Base-by-base conservation (phyloP, 495 filamentous ascomycete genomes). In the Sphaerosporella brunnea region DNA sequence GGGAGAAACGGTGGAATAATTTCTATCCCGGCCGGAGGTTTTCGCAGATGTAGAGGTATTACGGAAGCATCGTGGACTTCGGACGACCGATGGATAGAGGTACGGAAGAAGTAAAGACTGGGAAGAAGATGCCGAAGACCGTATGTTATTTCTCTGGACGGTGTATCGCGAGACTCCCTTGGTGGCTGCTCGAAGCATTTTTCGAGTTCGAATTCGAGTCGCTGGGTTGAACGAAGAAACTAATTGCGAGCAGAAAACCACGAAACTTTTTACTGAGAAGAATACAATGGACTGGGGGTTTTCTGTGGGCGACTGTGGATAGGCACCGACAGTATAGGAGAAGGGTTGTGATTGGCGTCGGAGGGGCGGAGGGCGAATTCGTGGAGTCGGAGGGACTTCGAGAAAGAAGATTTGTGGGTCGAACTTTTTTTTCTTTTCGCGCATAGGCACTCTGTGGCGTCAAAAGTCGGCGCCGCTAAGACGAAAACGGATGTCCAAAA, bases 111-210 rank as follows among this genome's bases (percentile, higher is more conserved):
- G 15, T 19, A 28, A n/a, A 21, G 54, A 37, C 28, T 41, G 34
- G 28, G 23, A 44, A 39, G 35, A 4, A 9, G 37, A 25, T 23
- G 25, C 18, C 26, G 39, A 21, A 3, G 43, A 43, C 10, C 37
- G 51, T 37, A 45, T 23, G 46, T 48, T 48, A 16, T 25, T 25
- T 28, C 47, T 55, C 23, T 45, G 42, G 40, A 51, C 15, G 35
- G 23, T 19, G 20, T 51, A 36, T 23, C 51, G 50, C 21, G 56
- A 47, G 36, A 58, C 49, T 41, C 48, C 18, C 39, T 40, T 53
- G 39, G 38, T 59, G 15, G 50, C 44, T 20, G 56, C 54, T 47
- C 56, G 55, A 36, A 52, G 44, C 44, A 47, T 47, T 40, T 40
- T 32, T 32, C 13, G 28, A 13, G 28, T 32, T 32, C 13, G 7